A percentile compares a stretch with the other conserved stretches of the same genome.
phyloP scores from a whole-genome alignment of 306 rosid genomes.

The Senna siamea region DNA sequence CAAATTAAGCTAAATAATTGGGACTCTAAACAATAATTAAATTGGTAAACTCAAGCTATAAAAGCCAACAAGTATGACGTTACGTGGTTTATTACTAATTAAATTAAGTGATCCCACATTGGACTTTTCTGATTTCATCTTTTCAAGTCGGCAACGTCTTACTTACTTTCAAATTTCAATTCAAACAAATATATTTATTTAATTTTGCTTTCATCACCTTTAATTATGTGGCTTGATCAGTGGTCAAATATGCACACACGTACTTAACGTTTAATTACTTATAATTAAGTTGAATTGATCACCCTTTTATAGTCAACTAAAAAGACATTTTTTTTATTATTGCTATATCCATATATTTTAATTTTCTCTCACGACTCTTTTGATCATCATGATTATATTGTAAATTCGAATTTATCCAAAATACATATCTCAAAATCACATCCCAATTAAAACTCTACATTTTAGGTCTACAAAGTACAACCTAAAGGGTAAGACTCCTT shows the following conservation, averaged over 20 bases:
- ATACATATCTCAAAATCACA: too few relatives aligned
- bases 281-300: neutral
- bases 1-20: neutral
- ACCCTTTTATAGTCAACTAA: neutral
- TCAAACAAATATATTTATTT: neutral
- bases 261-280: neutral
- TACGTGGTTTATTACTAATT: neutral
- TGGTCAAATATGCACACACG: neutral
- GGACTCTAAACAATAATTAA: constrained; percentile 1
- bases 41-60: too few relatives aligned
- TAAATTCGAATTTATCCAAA: too few relatives aligned
- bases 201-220: neutral
- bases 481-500: too few relatives aligned
- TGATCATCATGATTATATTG: neutral
- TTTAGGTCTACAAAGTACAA: too few relatives aligned
- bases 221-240: neutral
- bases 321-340: neutral
- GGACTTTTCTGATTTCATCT: constrained; percentile 23
- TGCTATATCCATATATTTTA: neutral
- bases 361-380: neutral
- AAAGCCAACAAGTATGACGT: neutral
- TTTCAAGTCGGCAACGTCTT: constrained; percentile 16
- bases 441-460: too few relatives aligned
- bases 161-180: too few relatives aligned
- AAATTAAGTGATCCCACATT: neutral